Evolutionary conservation across 2,329 filamentous ascomycete species (phyloP).

Genomic region (Phaeosphaeria sp.): DNA sequence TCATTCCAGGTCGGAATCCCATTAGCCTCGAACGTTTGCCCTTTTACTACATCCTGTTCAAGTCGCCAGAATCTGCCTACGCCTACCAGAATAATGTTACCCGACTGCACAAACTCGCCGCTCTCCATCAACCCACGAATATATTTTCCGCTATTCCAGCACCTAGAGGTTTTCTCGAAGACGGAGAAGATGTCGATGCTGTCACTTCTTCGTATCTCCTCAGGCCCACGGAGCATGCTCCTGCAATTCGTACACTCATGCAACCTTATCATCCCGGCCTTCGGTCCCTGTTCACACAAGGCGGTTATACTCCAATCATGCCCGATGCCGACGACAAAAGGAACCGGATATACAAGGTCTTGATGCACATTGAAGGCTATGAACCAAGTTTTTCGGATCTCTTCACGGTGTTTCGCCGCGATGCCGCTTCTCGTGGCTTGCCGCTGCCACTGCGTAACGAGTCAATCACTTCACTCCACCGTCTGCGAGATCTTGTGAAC

Average conservation of each 20-base stretch:
- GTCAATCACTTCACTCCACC: constrained; percentile 22
- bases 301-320: constrained; percentile 43
- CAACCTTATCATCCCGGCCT: constrained; percentile 53
- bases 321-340: constrained; percentile 19
- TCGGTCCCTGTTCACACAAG: constrained; percentile 34
- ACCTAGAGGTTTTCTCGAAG: constrained; percentile 51
- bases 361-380: constrained; percentile 44
- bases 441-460: constrained; percentile 30
- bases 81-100: constrained; percentile 65
- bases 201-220: constrained; percentile 58
- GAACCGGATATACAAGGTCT: constrained; percentile 35
- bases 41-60: constrained; percentile 74
- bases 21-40: constrained; percentile 68
- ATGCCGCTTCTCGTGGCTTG: constrained; percentile 45
- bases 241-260: constrained; percentile 37
- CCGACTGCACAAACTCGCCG: constrained; percentile 58
- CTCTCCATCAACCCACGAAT: constrained; percentile 51
- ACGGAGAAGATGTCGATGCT: constrained; percentile 55
- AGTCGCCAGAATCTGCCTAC: constrained; percentile 62
- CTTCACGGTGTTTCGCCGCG: constrained; percentile 33
- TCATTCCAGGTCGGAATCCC: constrained; percentile 70
- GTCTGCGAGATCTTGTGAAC: constrained; percentile 40
- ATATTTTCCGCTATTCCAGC: constrained; percentile 52
- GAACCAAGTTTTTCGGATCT: constrained; percentile 39
- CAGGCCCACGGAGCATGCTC: constrained; percentile 26